Evolutionary conservation across 441 rosid genomes (phyloP).

Genomic region (Jatropha podagrica): DNA sequence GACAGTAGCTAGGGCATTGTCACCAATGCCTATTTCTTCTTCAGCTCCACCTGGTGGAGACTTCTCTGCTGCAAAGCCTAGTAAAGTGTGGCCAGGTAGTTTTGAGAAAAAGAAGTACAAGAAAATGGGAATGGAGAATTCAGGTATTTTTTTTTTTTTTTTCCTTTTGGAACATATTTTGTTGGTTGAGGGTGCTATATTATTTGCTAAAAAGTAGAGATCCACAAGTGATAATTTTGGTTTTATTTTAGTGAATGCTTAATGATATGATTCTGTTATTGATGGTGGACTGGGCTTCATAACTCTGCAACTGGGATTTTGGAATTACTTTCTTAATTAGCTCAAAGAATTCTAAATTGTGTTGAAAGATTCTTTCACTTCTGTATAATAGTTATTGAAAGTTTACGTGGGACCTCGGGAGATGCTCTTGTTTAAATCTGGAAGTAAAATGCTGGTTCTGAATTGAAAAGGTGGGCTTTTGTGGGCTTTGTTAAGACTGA

Average conservation of each 20-base stretch:
- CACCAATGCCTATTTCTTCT: slow-evolving; percentile 72
- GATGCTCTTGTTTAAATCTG: slow-evolving; percentile 34
- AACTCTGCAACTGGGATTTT: slow-evolving; percentile 17
- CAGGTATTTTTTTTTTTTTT: slow-evolving; percentile 39
- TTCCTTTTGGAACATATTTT: neutral
- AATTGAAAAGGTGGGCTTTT: slow-evolving; percentile 24
- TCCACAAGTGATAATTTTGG: slow-evolving; percentile 8
- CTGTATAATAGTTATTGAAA: slow-evolving; percentile 19
- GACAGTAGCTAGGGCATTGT: slow-evolving; percentile 47
- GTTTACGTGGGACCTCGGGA: slow-evolving; percentile 34
- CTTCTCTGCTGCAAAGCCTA: slow-evolving; percentile 56
- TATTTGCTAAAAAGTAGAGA: neutral
- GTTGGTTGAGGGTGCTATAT: neutral
- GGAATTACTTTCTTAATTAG: slow-evolving; percentile 19
- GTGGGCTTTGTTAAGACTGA: slow-evolving; percentile 23
- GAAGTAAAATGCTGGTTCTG: slow-evolving; percentile 27
- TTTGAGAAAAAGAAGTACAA: slow-evolving; percentile 54
- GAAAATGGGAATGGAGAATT: slow-evolving; percentile 49
- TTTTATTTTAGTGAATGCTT: slow-evolving; percentile 12
- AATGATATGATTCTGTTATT: slow-evolving; percentile 8
- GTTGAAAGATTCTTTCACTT: slow-evolving; percentile 27
- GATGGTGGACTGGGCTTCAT: slow-evolving; percentile 10
- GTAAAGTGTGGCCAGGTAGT: slow-evolving; percentile 52
- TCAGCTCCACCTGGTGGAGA: slow-evolving; percentile 56
- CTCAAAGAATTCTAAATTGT: slow-evolving; percentile 20